Evolutionary conservation across 495 filamentous ascomycete genomes (phyloP), one percentile per base, ranked within the genome.

Genomic region (Aspergillus carlsbadensis): DNA sequence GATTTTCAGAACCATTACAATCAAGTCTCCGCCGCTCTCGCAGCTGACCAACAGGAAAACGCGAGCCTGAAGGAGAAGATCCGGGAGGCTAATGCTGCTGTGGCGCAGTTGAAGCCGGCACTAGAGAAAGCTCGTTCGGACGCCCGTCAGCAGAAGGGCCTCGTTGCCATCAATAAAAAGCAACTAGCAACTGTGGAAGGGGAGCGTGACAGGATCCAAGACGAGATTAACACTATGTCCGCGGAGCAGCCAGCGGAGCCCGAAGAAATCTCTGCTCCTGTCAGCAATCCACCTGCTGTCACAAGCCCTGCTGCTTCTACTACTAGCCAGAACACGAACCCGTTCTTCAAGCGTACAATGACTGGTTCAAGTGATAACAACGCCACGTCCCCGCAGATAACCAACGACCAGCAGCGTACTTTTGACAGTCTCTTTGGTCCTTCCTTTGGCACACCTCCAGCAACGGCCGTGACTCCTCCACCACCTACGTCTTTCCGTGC

Each of bases 91-190:
- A 98, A 96, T 68, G 79, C 81, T 10, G 90, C 93, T 63, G 88
- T 96, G 59, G 77, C 81, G 31, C 85, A 89, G 71, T 75, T 98
- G 29, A 91, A 89, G 69, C 92, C 91, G 7, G 85, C 91, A 47
- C 79, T 98, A 46, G 94, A 98, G 61, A 96, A 96, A 74, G 78
- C 95, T 50, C 87, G 90, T 66, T 88, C 85, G 10, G 90, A 94
- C 59, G 90, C 92, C 36, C 84, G 94, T 18, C 94, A 96, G 66
- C 91, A 97, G 72, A 96, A 95, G 71, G 94, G 94, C 10, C 72
- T 96, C 40, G 94, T 95, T 41, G 91, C 95, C 5, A 98, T 98
- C 72, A 96, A 95, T 75, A 97, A 95, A 75, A 98, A 98, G 74
- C 94, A 98, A 73, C 78, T 97, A 44, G 81, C 88, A 34, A 96